phyloP scores from a whole-genome alignment of 176 grass and related monocot species.

The Thinopyrum elongatum region DNA sequence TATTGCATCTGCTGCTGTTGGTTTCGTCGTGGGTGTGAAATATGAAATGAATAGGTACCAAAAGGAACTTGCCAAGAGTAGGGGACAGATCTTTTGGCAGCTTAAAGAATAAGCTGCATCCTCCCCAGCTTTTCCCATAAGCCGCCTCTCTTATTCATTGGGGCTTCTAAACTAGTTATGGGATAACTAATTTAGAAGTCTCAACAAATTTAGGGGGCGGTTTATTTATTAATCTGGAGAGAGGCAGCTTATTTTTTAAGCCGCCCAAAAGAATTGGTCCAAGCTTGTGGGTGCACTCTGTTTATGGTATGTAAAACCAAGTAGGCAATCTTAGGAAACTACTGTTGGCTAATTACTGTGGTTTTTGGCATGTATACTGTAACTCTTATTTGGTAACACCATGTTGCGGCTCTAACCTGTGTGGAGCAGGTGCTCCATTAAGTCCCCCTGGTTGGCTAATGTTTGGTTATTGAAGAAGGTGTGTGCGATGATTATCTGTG shows the following conservation, averaged over 20 bases:
- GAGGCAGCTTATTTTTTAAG: too few relatives aligned
- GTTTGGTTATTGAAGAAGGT: not conserved
- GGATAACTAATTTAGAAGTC: too few relatives aligned
- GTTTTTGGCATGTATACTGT: not conserved
- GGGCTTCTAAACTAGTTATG: too few relatives aligned
- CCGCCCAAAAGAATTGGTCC: too few relatives aligned
- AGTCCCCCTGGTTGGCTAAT: not conserved
- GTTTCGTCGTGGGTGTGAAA: not conserved
- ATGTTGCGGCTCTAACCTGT: not conserved
- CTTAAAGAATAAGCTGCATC: too few relatives aligned
- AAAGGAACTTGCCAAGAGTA: not conserved
- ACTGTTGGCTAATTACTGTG: not conserved
- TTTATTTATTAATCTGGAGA: too few relatives aligned
- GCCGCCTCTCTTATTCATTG: too few relatives aligned
- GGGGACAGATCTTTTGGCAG: too few relatives aligned
- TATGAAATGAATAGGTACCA: not conserved
- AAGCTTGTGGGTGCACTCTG: not conserved
- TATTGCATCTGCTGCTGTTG: not conserved
- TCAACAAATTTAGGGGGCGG: too few relatives aligned
- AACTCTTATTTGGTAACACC: not conserved
- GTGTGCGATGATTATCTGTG: constrained; percentile 2
- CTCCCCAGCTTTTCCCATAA: too few relatives aligned
- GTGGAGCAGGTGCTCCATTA: not conserved
- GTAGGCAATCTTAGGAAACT: not conserved
- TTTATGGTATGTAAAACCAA: constrained; percentile 20